Base-by-base conservation (phyloP, 208 protist genomes). In the Herpetomonas muscarum region DNA sequence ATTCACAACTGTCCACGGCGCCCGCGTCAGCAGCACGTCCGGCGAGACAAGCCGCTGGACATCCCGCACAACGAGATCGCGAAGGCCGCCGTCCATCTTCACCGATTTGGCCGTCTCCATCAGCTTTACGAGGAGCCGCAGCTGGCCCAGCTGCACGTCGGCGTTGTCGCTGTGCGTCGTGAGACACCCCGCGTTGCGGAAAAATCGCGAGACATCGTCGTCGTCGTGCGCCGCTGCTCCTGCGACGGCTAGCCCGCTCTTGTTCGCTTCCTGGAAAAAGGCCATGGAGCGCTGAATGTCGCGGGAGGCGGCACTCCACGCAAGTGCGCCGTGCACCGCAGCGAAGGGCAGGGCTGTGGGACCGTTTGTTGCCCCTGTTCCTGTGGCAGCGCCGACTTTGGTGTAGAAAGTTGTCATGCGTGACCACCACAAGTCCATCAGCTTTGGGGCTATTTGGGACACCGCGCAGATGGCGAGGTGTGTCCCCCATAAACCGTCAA, bases 361-460 rank as follows among this genome's bases (percentile, higher is more conserved):
- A 17, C 5, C 9, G 17, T 19, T 25, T 49, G 37, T 24, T 1
- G 41, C 36, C 21, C 32, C 21, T 34, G 3, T 44, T 6, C 31
- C 29, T 26, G 17, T 24, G 34, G 7, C 1, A 39, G 26, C 41
- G 36, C 15, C 21, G 5, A 52, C 44, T 3, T 64, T 34, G n/a
- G n/a, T n/a, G n/a, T n/a, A n/a, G n/a, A n/a, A n/a, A n/a, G n/a
- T n/a, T n/a, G n/a, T n/a, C n/a, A n/a, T n/a, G n/a, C n/a, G n/a
- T n/a, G n/a, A n/a, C 81, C 84, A 94, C 85, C 87, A 94, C 34
- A 90, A 71, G 41, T 90, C 79, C 45, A 94, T 62, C 37, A 94
- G 71, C 55, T 80, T 88, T n/a, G 77, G 77, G 17, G 81, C 74
- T 25, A 74, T 62, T 31, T 89, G 73, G 30, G 57, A 54, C 37